These are phyloP conservation scores for Gracilariopsis chorda DNA, from an alignment of 23 red algal species.

Conservation along the genomic window DNA sequence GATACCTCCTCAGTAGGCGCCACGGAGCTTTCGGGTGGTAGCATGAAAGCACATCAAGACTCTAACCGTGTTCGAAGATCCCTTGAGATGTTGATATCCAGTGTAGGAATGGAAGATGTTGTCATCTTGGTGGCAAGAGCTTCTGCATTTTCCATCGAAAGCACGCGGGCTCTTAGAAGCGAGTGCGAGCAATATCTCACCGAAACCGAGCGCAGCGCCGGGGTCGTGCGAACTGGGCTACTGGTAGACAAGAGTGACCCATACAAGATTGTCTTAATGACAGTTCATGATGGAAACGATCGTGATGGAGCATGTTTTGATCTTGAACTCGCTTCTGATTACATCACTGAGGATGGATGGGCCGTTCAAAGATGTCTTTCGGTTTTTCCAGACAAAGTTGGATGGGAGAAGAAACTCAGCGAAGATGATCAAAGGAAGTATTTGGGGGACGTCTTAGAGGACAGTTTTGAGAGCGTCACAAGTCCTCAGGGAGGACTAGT, in stretches of 20 bases:
- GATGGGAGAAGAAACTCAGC: slow-evolving; percentile 23
- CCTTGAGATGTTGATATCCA: slow-evolving; percentile 46
- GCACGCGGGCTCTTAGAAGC: not conserved
- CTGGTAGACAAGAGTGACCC: slow-evolving; percentile 35
- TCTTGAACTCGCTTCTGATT: slow-evolving; percentile 39
- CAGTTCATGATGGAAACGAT: slow-evolving; percentile 38
- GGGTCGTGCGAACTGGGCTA: slow-evolving; percentile 45
- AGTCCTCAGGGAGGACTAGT: not conserved
- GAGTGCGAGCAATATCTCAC: slow-evolving; percentile 40
- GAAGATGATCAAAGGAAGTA: slow-evolving; percentile 9
- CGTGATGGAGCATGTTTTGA: slow-evolving; percentile 48
- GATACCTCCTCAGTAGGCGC: not conserved
- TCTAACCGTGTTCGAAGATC: slow-evolving; percentile 25
- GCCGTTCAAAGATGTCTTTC: not conserved
- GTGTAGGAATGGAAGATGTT: slow-evolving; percentile 57
- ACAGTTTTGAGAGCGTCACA: not conserved
- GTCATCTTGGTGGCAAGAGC: slow-evolving; percentile 50
- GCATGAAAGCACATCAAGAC: not conserved
- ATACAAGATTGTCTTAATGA: slow-evolving; percentile 17
- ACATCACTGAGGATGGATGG: slow-evolving; percentile 44
- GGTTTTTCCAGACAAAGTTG: slow-evolving; percentile 68
- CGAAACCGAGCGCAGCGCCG: not conserved
- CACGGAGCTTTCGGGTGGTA: not conserved
- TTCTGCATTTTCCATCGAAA: not conserved
- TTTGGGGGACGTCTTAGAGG: not conserved